Conservation (phyloP, 768 basidiomycete genomes). For the Ephemerocybe angulata region DNA sequence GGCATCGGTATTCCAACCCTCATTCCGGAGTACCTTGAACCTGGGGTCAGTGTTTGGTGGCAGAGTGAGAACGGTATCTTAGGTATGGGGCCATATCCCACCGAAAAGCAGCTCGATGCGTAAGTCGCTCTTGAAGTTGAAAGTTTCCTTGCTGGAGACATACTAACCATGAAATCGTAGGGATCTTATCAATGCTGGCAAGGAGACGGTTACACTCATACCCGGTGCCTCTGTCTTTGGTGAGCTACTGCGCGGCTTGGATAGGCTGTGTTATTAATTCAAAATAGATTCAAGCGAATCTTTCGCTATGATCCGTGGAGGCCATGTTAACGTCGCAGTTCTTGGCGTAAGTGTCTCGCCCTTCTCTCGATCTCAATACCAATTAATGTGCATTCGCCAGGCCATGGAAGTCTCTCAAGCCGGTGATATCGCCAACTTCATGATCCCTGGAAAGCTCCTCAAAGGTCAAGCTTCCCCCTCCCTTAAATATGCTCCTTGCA, state of each 20-base stretch:
- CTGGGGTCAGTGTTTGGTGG: conserved; percentile 78
- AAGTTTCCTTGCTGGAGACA: too few species aligned
- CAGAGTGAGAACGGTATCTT: conserved; percentile 91
- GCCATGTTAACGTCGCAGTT: conserved; percentile 91
- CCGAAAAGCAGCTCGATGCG: conserved; percentile 75
- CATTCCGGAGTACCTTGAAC: conserved; percentile 72
- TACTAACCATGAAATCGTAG: conserved; percentile 31
- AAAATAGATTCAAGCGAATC: conserved; percentile 81
- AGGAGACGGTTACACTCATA: conserved; percentile 89
- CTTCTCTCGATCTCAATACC: neutral
- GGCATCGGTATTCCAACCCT: conserved; percentile 92
- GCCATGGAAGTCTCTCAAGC: conserved; percentile 94
- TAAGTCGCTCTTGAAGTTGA: conserved; percentile 40
- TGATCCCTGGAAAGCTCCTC: conserved; percentile 94
- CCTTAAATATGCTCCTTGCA: neutral
- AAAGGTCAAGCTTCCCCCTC: conserved; percentile 47
- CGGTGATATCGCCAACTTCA: conserved; percentile 96
- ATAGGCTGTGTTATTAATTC: neutral
- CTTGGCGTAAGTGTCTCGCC: conserved; percentile 62
- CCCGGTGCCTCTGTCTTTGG: conserved; percentile 92
- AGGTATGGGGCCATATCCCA: conserved; percentile 89
- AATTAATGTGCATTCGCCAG: conserved; percentile 33
- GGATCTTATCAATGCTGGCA: conserved; percentile 92
- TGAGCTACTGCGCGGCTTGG: conserved; percentile 28
- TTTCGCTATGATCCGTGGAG: conserved; percentile 97